Conservation (phyloP, 169 alveolate genomes). For the Plasmodium berghei region DNA sequence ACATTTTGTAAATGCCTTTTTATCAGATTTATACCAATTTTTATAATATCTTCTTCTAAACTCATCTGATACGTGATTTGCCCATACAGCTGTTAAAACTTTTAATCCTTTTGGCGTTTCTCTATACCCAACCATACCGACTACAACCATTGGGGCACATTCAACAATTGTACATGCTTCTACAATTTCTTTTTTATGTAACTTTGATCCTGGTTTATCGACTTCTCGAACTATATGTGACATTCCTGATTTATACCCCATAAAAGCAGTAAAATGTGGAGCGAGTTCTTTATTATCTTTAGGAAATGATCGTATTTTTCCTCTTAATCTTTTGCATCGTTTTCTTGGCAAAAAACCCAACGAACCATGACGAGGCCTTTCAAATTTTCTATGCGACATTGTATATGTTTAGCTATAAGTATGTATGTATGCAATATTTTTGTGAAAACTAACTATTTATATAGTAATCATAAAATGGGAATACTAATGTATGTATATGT, state of each 20-base stretch:
- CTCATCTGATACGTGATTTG: conserved; percentile 97
- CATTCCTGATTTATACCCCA: conserved; percentile 99
- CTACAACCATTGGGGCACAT: conserved; percentile 98
- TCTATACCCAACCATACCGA: conserved; percentile 99
- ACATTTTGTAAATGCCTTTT: conserved; percentile 99
- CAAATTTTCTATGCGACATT: conserved; percentile 99
- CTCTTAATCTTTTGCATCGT: conserved; percentile 93
- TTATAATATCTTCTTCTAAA: conserved; percentile 98
- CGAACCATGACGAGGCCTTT: conserved; percentile 99
- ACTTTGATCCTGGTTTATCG: conserved; percentile 98
- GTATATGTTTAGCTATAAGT: conserved; percentile 11
- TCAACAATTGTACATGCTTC: conserved; percentile 99
- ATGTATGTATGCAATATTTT: not conserved
- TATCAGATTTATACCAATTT: conserved; percentile 98
- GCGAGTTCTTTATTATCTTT: conserved; percentile 96
- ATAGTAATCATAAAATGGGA: not conserved
- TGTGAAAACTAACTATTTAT: not conserved
- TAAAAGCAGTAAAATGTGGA: conserved; percentile 99
- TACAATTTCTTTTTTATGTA: conserved; percentile 99
- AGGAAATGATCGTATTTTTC: conserved; percentile 96
- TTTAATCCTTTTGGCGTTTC: conserved; percentile 99
- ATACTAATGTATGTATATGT: not conserved
- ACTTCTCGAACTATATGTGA: conserved; percentile 99
- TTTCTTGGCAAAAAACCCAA: conserved; percentile 99
- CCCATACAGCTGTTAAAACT: conserved; percentile 99